Percentiles rank a stretch among this genome's conserved stretches.
These are phyloP conservation scores for Tolypocladium album DNA, from an alignment of 2,329 filamentous ascomycete species.

Conservation along the genomic window DNA sequence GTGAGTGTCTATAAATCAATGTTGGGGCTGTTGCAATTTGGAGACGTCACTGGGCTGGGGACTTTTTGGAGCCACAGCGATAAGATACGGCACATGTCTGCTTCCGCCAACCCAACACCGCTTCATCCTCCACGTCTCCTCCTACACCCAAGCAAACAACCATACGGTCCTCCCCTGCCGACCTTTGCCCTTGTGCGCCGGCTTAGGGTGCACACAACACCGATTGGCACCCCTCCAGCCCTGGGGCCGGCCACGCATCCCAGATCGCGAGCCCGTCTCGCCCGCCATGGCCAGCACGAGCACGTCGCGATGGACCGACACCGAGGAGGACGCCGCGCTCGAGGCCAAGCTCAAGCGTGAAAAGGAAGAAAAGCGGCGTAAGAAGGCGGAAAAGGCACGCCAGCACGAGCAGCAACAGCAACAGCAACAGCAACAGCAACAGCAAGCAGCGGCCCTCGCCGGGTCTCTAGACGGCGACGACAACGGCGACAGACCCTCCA, in stretches of 20 bases:
- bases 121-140: neutral
- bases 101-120: neutral
- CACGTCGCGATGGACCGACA: conserved; percentile 80
- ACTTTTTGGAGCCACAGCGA: neutral
- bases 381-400: conserved; percentile 13
- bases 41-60: neutral
- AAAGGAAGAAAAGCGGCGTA: conserved; percentile 80
- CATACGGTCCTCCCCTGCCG: neutral
- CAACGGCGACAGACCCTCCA: conserved; percentile 39
- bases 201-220: neutral
- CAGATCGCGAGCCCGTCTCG: neutral
- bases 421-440: neutral
- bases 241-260: neutral
- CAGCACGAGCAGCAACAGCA: neutral
- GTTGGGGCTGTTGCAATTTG: no score
- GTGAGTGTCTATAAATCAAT: neutral
- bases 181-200: neutral
- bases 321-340: conserved; percentile 67
- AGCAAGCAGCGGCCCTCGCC: no score
- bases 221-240: neutral
- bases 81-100: neutral
- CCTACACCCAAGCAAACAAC: neutral
- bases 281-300: conserved; percentile 45
- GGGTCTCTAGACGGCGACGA: conserved; percentile 12
- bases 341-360: conserved; percentile 65